Percentiles rank a stretch among this genome's conserved stretches.
Evolutionary conservation across 768 basidiomycete species (phyloP).

Genomic region (Austroboletus festivus): DNA sequence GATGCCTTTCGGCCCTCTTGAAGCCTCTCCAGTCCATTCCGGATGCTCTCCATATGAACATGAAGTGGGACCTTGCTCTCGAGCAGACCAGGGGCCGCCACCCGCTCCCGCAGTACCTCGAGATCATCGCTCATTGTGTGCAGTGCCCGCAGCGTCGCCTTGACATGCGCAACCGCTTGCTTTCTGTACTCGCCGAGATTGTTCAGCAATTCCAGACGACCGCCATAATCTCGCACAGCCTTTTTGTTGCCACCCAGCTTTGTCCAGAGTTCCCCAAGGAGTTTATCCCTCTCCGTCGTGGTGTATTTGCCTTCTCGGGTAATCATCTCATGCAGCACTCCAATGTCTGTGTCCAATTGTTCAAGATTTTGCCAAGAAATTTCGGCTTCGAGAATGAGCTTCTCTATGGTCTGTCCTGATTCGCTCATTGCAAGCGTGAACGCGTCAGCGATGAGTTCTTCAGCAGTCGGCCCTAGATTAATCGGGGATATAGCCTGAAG

Average conservation of each 20-base stretch:
- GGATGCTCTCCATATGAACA: constrained; percentile 75
- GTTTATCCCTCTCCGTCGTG: constrained; percentile 43
- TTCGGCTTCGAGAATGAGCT: constrained; percentile 68
- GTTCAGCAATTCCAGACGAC: constrained; percentile 51
- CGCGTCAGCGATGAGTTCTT: constrained; percentile 47
- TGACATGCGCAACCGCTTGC: constrained; percentile 64
- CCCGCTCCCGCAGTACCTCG: constrained; percentile 72
- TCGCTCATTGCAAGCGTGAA: constrained; percentile 64
- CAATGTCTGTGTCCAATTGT: constrained; percentile 58
- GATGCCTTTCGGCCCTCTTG: constrained; percentile 53
- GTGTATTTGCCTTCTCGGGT: constrained; percentile 53
- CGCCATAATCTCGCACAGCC: constrained; percentile 46
- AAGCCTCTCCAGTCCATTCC: constrained; percentile 52
- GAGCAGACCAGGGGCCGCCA: constrained; percentile 62
- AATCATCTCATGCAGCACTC: constrained; percentile 54
- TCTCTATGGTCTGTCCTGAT: constrained; percentile 48
- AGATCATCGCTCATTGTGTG: constrained; percentile 67
- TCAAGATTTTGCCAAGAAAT: constrained; percentile 52
- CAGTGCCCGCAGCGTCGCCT: constrained; percentile 58
- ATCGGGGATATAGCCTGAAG: constrained; percentile 42
- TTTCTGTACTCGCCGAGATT: constrained; percentile 56
- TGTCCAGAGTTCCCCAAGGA: constrained; percentile 71
- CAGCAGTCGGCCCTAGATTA: constrained; percentile 31
- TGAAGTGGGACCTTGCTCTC: constrained; percentile 62
- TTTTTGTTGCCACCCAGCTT: constrained; percentile 58